Conservation (phyloP, 2,329 filamentous ascomycete genomes). For the Lojkania enalia region DNA sequence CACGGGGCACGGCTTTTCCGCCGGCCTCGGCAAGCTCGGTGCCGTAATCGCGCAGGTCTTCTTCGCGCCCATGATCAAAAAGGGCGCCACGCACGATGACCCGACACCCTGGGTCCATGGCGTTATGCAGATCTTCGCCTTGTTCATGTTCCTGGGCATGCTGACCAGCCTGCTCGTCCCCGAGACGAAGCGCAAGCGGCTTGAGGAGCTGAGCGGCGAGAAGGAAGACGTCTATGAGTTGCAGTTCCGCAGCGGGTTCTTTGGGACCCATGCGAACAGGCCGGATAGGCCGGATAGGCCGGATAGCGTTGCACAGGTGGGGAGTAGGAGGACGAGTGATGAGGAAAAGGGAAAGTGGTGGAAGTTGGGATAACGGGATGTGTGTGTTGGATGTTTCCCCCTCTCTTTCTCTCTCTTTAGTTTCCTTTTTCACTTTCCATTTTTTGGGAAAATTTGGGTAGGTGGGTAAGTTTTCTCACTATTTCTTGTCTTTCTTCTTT, state of each 20-base stretch:
- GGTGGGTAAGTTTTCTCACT: no score
- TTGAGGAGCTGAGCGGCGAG: constrained; percentile 70
- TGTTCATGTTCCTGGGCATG: constrained; percentile 74
- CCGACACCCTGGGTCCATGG: constrained; percentile 67
- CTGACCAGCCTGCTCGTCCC: constrained; percentile 69
- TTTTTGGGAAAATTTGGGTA: no score
- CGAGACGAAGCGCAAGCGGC: constrained; percentile 71
- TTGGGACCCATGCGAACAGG: constrained; percentile 7
- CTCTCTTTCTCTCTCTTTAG: no score
- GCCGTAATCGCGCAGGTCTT: constrained; percentile 50
- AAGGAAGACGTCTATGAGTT: constrained; percentile 21
- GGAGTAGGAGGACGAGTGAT: constrained; percentile 10
- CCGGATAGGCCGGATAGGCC: constrained; percentile 14
- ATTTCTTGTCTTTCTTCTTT: no score
- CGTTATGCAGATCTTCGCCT: constrained; percentile 72
- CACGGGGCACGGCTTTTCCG: constrained; percentile 50
- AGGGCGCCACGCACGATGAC: constrained; percentile 49
- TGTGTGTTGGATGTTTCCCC: no score
- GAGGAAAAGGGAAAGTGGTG: constrained; percentile 9
- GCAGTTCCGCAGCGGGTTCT: constrained; percentile 22
- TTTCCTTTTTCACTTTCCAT: no score
- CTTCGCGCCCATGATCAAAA: constrained; percentile 51
- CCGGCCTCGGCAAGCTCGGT: constrained; percentile 49
- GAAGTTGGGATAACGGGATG: constrained; percentile 6
- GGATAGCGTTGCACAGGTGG: background rate